These are phyloP conservation scores for Linderniella brevidens DNA, from an alignment of 257 asterid genomes.

Conservation along the genomic window DNA sequence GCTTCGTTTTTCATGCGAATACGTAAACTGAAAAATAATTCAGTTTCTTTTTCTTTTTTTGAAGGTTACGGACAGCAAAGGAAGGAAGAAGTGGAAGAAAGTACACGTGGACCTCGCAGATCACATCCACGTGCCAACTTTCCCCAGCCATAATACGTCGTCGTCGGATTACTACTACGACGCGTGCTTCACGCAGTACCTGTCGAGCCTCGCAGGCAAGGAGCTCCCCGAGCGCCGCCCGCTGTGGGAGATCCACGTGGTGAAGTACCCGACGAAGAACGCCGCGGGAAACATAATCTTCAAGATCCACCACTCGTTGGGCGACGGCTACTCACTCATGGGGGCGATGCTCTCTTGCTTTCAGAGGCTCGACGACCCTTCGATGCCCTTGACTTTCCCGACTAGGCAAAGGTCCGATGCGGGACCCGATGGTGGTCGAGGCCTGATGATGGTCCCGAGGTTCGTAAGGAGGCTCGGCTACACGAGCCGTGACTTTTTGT, in stretches of 20 bases:
- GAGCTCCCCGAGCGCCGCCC: constrained; percentile 1
- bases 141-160: background rate
- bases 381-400: constrained; percentile 4
- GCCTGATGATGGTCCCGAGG: background rate
- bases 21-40: background rate
- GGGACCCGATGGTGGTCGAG: background rate
- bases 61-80: constrained; percentile 1
- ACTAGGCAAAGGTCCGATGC: background rate
- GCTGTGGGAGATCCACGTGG: constrained; percentile 4
- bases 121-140: background rate
- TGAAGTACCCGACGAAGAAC: background rate
- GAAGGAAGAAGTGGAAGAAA: constrained; percentile 1
- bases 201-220: background rate
- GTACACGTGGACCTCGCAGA: background rate
- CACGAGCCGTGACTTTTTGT: background rate
- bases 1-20: no score
- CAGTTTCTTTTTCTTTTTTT: background rate
- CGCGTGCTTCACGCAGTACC: background rate
- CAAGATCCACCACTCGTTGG: constrained; percentile 5
- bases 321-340: constrained; percentile 6
- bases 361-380: constrained; percentile 3
- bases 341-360: constrained; percentile 2
- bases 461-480: no score
- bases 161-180: background rate
- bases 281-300: background rate